A percentile compares a stretch with the other conserved stretches of the same genome.
phyloP scores from a whole-genome alignment of 1,139 yeast species.

The Hanseniaspora uvarum region DNA sequence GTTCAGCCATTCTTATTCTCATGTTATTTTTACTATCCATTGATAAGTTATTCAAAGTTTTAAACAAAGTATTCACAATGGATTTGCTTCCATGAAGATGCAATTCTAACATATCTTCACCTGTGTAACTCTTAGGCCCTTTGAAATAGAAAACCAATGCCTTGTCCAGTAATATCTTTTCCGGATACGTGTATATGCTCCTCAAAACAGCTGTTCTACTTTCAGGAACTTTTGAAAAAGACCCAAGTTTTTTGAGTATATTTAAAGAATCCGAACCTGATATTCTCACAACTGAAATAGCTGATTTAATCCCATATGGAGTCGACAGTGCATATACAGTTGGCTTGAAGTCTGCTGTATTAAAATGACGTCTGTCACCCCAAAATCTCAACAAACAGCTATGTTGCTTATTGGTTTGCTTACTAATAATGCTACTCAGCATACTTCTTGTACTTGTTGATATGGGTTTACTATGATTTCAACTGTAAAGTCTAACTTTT shows the following conservation, averaged over 20 bases:
- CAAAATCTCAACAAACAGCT: too few species aligned
- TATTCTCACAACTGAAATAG: slow-evolving; percentile 74
- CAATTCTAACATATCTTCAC: slow-evolving; percentile 78
- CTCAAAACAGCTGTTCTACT: slow-evolving; percentile 51
- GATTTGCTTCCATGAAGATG: slow-evolving; percentile 94
- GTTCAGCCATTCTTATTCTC: slow-evolving; percentile 69
- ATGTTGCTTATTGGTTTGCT: neutral
- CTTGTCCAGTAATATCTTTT: slow-evolving; percentile 51
- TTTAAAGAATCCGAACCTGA: slow-evolving; percentile 58
- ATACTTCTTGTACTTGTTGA: neutral
- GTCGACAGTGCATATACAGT: slow-evolving; percentile 90
- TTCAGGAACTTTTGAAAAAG: slow-evolving; percentile 33
- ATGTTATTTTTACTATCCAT: slow-evolving; percentile 27
- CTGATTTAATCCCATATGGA: slow-evolving; percentile 59
- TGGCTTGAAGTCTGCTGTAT: slow-evolving; percentile 30
- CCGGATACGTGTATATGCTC: slow-evolving; percentile 35
- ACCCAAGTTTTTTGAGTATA: slow-evolving; percentile 39
- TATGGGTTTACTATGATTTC: neutral
- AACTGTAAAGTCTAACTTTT: too few species aligned
- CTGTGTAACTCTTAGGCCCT: slow-evolving; percentile 79
- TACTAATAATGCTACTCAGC: neutral
- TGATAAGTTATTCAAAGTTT: slow-evolving; percentile 50
- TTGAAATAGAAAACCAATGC: slow-evolving; percentile 61
- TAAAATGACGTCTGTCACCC: neutral
- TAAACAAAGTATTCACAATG: slow-evolving; percentile 57